Evolutionary conservation across 1,284 basidiomycete species (phyloP).

Genomic region (Sanghuangporus sanghuang): DNA sequence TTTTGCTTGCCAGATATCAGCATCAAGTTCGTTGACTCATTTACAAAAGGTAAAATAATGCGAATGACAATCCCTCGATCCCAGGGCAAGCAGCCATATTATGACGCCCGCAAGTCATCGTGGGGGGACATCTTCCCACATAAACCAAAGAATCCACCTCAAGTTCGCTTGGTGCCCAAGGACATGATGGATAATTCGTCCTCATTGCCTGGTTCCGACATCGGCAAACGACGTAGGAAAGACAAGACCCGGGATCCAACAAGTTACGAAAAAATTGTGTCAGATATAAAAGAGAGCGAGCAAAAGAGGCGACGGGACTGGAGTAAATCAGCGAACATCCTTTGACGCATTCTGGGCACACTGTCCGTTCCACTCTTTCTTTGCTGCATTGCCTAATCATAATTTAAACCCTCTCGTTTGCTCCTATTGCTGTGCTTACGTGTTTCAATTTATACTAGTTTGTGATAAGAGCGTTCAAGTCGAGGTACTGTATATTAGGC

Average conservation of each 20-base stretch:
- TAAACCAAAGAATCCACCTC: slow-evolving; percentile 63
- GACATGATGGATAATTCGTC: slow-evolving; percentile 27
- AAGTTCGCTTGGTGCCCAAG: slow-evolving; percentile 51
- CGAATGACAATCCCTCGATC: slow-evolving; percentile 88
- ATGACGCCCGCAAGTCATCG: slow-evolving; percentile 88
- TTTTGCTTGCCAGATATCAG: not conserved
- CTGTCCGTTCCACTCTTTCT: not conserved
- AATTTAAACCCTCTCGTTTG: not conserved
- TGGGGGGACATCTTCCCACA: slow-evolving; percentile 99
- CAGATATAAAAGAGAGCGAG: slow-evolving; percentile 13
- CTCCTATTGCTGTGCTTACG: not conserved
- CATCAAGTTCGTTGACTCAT: slow-evolving; percentile 1
- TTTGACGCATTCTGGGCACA: not conserved
- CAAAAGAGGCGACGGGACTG: slow-evolving; percentile 1
- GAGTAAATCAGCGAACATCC: not conserved
- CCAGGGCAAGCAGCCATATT: slow-evolving; percentile 90
- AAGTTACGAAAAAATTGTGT: slow-evolving; percentile 11
- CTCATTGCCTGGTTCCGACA: slow-evolving; percentile 40
- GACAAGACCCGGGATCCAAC: slow-evolving; percentile 1
- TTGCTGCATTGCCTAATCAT: not conserved
- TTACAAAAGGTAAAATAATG: slow-evolving; percentile 73
- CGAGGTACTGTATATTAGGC: slow-evolving; percentile 18
- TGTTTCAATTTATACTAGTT: not conserved
- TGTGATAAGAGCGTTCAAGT: not conserved
- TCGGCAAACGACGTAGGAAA: slow-evolving; percentile 42